Evolutionary conservation across 2,329 filamentous ascomycete species (phyloP).

Genomic region (Colletotrichum sp.): DNA sequence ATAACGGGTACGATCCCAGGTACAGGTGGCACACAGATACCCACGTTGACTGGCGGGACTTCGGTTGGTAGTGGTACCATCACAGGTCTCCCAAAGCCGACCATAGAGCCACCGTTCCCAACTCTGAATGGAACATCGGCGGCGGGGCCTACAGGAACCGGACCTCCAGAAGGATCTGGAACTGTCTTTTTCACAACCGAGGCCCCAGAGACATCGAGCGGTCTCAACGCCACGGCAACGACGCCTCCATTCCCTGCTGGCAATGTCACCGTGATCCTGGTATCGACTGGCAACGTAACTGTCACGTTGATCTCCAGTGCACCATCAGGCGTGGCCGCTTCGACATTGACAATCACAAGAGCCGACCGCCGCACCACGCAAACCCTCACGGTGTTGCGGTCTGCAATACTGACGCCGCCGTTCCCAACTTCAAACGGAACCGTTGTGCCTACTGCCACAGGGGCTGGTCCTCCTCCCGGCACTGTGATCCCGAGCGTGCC

Average conservation of each 20-base stretch:
- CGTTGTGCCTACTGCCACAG: neutral
- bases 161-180: neutral
- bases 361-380: neutral
- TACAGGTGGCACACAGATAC: neutral
- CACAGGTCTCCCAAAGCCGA: neutral
- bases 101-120: neutral
- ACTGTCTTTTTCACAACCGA: neutral
- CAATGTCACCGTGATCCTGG: neutral
- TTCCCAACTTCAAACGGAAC: neutral
- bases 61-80: neutral
- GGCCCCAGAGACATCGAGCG: neutral
- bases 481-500: neutral
- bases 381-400: neutral
- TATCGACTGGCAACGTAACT: neutral
- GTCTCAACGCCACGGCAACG: neutral
- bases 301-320: neutral
- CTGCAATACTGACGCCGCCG: neutral
- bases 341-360: neutral
- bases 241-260: neutral
- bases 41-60: neutral
- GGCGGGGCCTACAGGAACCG: neutral
- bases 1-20: neutral
- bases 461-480: rapidly evolving
- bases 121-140: neutral
- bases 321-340: neutral